Evolutionary conservation across 306 rosid species (phyloP).

Genomic region (Myrica gale): DNA sequence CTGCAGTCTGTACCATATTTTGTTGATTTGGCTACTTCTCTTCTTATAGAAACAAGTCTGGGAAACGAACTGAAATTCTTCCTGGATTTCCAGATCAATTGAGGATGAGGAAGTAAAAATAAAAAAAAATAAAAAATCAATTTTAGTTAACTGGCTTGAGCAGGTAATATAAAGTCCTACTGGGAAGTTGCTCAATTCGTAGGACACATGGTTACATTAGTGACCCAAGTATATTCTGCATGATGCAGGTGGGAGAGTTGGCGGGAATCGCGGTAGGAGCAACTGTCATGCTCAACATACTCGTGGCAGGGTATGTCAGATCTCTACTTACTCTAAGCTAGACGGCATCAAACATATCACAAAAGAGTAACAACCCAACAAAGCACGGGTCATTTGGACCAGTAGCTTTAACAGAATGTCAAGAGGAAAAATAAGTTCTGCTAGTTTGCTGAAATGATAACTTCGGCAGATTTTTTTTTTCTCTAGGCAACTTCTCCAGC

Average conservation of each 20-base stretch:
- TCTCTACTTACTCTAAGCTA: neutral
- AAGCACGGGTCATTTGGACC: neutral
- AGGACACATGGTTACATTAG: neutral
- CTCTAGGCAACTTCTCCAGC: too few species aligned
- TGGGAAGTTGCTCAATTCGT: too few species aligned
- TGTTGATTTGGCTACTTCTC: neutral
- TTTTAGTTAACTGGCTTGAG: neutral
- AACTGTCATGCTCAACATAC: slow-evolving; percentile 83
- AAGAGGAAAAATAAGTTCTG: neutral
- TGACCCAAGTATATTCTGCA: neutral
- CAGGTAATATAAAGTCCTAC: too few species aligned
- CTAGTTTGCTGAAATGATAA: neutral
- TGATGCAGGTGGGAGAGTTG: slow-evolving; percentile 71
- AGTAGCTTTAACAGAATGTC: neutral
- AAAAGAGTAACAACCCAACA: neutral
- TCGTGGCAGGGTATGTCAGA: slow-evolving; percentile 76
- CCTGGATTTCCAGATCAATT: neutral
- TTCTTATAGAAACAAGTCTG: neutral
- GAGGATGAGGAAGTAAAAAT: neutral
- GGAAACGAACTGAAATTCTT: neutral
- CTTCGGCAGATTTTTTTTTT: neutral
- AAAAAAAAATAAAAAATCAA: neutral
- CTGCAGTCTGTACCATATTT: neutral
- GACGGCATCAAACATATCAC: neutral
- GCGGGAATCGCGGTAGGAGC: slow-evolving; percentile 94